Percentiles rank a stretch among this genome's conserved stretches.
These are phyloP conservation scores for Alternaria brassicae DNA, from an alignment of 2,329 filamentous ascomycete genomes.

Conservation along the genomic window DNA sequence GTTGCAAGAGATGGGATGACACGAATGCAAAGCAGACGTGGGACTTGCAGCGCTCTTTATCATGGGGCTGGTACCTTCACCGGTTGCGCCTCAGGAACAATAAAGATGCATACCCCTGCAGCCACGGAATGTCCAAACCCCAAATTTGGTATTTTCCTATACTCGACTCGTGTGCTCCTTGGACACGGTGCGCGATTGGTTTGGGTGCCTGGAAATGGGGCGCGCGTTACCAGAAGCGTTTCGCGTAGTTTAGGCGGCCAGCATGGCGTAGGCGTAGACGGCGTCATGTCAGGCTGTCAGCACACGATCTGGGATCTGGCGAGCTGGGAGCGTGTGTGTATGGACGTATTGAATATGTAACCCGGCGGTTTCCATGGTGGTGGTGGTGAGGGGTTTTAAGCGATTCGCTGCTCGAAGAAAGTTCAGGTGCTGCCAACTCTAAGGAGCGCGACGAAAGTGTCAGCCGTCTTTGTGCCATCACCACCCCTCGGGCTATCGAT, in stretches of 20 bases:
- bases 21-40: not conserved
- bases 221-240: constrained; percentile 23
- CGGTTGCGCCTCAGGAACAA: constrained; percentile 25
- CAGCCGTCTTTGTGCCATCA: not conserved
- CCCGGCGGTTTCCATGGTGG: not conserved
- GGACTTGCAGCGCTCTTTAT: constrained; percentile 19
- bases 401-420: not conserved
- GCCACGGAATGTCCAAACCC: not conserved
- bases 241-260: constrained; percentile 20
- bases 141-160: constrained; percentile 15
- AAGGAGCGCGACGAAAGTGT: constrained; percentile 9
- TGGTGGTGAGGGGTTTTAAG: not conserved
- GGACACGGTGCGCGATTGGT: constrained; percentile 15
- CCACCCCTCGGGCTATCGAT: not conserved
- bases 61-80: constrained; percentile 22
- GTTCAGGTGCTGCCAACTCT: not conserved
- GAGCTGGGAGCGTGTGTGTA: constrained; percentile 8
- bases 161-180: constrained; percentile 16
- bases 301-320: not conserved
- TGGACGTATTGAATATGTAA: constrained; percentile 6
- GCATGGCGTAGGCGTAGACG: constrained; percentile 11
- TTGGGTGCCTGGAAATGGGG: constrained; percentile 17
- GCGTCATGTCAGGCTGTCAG: constrained; percentile 5
- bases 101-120: constrained; percentile 7
- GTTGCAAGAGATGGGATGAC: not conserved